Evolutionary conservation across 148 eudicot species (phyloP), one percentile per base, ranked within the genome.

Genomic region (Diospyros lotus): DNA sequence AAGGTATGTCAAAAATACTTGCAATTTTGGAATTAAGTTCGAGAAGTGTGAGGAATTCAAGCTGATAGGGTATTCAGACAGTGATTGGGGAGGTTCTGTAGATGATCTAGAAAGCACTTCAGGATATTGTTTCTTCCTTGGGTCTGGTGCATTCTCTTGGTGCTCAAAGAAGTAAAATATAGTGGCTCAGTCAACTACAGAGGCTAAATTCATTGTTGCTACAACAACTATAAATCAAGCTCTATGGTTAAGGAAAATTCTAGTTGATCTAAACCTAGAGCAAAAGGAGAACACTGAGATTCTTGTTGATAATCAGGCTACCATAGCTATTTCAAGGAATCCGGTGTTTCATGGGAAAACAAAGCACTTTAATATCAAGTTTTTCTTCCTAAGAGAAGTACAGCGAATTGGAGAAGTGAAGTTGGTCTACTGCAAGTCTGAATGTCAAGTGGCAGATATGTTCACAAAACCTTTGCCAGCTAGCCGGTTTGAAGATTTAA

Each of bases 21-120:
- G 12, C 53, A 44, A 66, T 13, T 75, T 51, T 65, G 71, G 77
- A 1, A 51, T 75, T 28, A 51, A 51, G 48, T 52, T 64, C 52
- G 38, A 64, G 52, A 52, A 64, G 43, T 3, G 43, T 18, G 7
- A 17, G 5, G 15, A 48, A n/a, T 11, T 53, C 13, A 60, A 68
- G 53, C 12, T 67, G 2, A 65, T 4, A 28, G 5, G 18, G 64
- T 75, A 9, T 28, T 28, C 28, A 28, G 28, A 28, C 28, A 28
- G 28, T 28, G 28, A 28, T 28, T 28, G 28, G 28, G 28, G 28
- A 28, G 28, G 28, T 28, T 28, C 28, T 28, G 28, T 28, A 28
- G 28, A 28, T 28, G 28, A 28, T 28, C 28, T 28, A 28, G 0
- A 28, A 0, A 28, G 28, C 28, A 28, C 28, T 28, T 28, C 28